Evolutionary conservation across 495 filamentous ascomycete species (phyloP), one percentile per base, ranked within the genome.

Genomic region (Durotheca rogersii): DNA sequence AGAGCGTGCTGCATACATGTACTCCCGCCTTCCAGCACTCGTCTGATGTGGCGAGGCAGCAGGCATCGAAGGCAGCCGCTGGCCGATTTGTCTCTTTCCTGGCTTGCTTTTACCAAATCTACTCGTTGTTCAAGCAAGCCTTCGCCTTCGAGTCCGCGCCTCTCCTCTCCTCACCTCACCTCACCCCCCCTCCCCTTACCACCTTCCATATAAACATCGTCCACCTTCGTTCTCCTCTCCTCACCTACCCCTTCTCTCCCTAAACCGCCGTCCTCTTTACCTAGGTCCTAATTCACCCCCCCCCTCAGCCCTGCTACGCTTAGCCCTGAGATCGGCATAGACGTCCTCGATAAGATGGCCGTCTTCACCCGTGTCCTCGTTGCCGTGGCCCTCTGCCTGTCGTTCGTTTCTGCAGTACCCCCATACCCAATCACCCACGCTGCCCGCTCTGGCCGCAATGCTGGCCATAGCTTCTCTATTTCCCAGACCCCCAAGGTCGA

Each of bases 381-480:
- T 46, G 50, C 49, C 18, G 36, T 58, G 23, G 50, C 44, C 42
- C 53, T 50, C 31, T 56, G 35, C 7, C 32, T 60, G 42, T 53
- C 43, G 16, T 35, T 63, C 12, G 46, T 56, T 21, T 47, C 44
- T 9, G 15, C 40, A 12, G 40, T 48, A 19, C 25, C 27, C 11
- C 47, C 50, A 14, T 56, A 49, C 12, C 36, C 50, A 7, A 11
- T 47, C 17, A 20, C 11, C 18, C 7, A 32, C 5, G 21, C 18
- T 14, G 11, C 3, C 37, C 9, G 9, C 23, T 27, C 21, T 33
- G 7, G 11, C n/a, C 36, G 20, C 1, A 56, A 50, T 3, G 18
- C 36, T 27, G 53, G 60, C 50, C 55, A 62, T 17, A 63, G 52
- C 0, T 41, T 66, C 33, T 66, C 62, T 14, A 27, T 63, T 31